phyloP scores from a whole-genome alignment of 2,329 filamentous ascomycete species.

The Macroventuria anomochaeta region DNA sequence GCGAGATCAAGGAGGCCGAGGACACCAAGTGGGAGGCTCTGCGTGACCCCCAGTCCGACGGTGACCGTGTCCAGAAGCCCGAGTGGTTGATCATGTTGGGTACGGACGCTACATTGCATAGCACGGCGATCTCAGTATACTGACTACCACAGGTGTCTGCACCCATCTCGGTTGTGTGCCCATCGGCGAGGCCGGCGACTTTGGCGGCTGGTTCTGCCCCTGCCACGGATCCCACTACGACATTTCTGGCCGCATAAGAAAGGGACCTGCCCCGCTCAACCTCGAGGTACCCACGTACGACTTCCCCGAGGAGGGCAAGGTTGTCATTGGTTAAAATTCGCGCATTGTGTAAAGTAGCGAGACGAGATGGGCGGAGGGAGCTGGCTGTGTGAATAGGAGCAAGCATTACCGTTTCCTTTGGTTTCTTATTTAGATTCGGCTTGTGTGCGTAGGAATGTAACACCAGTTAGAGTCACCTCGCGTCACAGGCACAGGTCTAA shows the following conservation, averaged over 20 bases:
- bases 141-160: constrained; percentile 77
- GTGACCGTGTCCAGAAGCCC: constrained; percentile 94
- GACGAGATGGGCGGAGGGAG: constrained; percentile 7
- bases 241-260: constrained; percentile 97
- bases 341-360: constrained; percentile 33
- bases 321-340: constrained; percentile 85
- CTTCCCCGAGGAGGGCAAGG: constrained; percentile 86
- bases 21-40: constrained; percentile 80
- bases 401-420: constrained; percentile 43
- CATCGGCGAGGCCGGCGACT: constrained; percentile 98
- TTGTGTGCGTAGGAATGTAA: constrained; percentile 48
- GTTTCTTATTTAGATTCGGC: constrained; percentile 42
- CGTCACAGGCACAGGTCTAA: background rate
- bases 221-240: constrained; percentile 99
- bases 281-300: constrained; percentile 92
- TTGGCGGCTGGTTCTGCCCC: constrained; percentile 99
- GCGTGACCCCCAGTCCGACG: constrained; percentile 89
- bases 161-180: constrained; percentile 99
- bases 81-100: constrained; percentile 99
- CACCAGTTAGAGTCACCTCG: constrained; percentile 41
- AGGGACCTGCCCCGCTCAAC: constrained; percentile 96
- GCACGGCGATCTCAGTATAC: constrained; percentile 6
- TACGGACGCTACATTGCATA: constrained; percentile 50
- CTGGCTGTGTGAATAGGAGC: constrained; percentile 45
- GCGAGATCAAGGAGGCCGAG: constrained; percentile 95